A percentile compares a stretch with the other conserved stretches of the same genome.
Conservation (phyloP, 1,284 basidiomycete species). For the Boletus albobrunnescens region DNA sequence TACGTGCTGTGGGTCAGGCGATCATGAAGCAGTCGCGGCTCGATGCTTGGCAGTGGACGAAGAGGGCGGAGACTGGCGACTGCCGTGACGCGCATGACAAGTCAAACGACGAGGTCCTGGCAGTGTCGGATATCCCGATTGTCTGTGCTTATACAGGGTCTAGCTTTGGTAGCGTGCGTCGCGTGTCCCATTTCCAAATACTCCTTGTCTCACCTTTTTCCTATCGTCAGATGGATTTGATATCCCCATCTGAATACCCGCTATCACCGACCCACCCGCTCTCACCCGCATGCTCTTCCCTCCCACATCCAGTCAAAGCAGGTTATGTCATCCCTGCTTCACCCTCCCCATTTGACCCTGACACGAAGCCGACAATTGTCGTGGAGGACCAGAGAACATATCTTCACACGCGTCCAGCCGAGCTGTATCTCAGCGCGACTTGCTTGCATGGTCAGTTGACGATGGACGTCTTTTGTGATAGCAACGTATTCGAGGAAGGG, state of each 20-base stretch:
- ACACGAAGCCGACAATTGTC: background rate
- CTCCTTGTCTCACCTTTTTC: background rate
- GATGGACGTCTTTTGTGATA: slow-evolving; percentile 39
- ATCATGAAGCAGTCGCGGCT: slow-evolving; percentile 29
- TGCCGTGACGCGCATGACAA: too few species aligned
- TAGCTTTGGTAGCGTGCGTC: background rate
- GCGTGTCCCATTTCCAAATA: background rate
- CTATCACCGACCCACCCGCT: slow-evolving; percentile 19
- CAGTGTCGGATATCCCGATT: slow-evolving; percentile 4
- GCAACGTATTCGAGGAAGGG: slow-evolving; percentile 39
- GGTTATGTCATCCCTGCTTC: slow-evolving; percentile 19
- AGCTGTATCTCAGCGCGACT: slow-evolving; percentile 46
- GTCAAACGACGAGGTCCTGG: background rate
- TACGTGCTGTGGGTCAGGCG: slow-evolving; percentile 25
- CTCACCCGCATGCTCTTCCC: slow-evolving; percentile 17
- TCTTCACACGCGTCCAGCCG: slow-evolving; percentile 43
- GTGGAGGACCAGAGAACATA: slow-evolving; percentile 15
- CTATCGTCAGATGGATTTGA: background rate
- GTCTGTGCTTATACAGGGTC: slow-evolving; percentile 10
- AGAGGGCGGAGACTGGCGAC: background rate
- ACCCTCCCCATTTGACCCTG: background rate
- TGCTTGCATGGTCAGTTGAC: slow-evolving; percentile 18
- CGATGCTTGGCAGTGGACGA: slow-evolving; percentile 17
- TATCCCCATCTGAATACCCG: slow-evolving; percentile 22
- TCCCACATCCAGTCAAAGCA: slow-evolving; percentile 16